Evolutionary conservation across 208 protist genomes (phyloP).

Genomic region (Crithidia mellificae): DNA sequence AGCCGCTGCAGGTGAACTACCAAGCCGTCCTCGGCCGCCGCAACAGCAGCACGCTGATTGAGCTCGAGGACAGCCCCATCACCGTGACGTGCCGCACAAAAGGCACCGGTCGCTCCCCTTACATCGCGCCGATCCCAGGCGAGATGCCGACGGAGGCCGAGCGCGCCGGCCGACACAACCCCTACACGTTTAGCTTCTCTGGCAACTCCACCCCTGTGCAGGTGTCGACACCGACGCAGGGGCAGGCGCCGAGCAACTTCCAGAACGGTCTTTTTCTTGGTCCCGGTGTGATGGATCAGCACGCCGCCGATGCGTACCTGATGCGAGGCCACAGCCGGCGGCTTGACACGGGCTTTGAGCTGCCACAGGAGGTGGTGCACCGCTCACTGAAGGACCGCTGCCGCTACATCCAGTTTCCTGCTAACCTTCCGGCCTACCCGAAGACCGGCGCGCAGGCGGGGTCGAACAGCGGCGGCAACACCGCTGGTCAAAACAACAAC

Average conservation of each 20-base stretch:
- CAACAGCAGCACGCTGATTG: constrained; percentile 38
- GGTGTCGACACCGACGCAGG: constrained; percentile 37
- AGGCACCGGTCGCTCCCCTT: constrained; percentile 45
- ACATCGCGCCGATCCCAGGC: constrained; percentile 30
- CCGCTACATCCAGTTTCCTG: constrained; percentile 71
- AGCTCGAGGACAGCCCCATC: constrained; percentile 59
- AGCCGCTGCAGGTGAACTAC: constrained; percentile 45
- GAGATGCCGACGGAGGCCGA: constrained; percentile 30
- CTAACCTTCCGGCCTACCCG: constrained; percentile 23
- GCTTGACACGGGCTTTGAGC: constrained; percentile 33
- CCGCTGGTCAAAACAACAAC: constrained; percentile 1
- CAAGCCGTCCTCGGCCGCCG: constrained; percentile 29
- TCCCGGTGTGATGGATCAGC: constrained; percentile 8
- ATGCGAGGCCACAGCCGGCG: constrained; percentile 23
- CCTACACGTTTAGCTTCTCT: constrained; percentile 53
- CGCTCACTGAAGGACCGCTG: constrained; percentile 63
- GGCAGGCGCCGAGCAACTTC: constrained; percentile 7
- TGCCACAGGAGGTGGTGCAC: constrained; percentile 66
- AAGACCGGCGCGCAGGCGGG: constrained; percentile 10
- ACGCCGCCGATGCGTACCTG: constrained; percentile 9
- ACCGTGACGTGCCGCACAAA: constrained; percentile 53
- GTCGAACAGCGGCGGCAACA: background rate
- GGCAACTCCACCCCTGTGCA: constrained; percentile 45
- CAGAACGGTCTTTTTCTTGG: constrained; percentile 5
- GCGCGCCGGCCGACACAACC: constrained; percentile 29